Percentiles rank a stretch among this genome's conserved stretches.
These are phyloP conservation scores for Centrapalus pauciflorus DNA, from an alignment of 129 eudicot genomes.

Conservation along the genomic window DNA sequence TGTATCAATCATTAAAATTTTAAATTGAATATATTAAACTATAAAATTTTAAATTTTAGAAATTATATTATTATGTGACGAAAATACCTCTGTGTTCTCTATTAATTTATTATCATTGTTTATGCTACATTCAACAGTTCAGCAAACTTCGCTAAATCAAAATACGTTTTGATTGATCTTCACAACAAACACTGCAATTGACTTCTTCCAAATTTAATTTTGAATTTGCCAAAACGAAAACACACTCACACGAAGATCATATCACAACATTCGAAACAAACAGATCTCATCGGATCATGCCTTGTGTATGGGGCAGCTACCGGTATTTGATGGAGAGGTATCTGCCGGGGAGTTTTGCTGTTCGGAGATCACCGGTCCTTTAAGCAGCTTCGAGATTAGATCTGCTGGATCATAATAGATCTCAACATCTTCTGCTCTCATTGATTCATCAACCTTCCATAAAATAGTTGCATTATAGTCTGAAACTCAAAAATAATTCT, in stretches of 20 bases:
- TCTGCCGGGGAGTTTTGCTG: neutral
- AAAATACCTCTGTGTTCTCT: too few species aligned
- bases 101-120: too few species aligned
- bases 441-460: slow-evolving; percentile 62
- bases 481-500: neutral
- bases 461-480: neutral
- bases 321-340: neutral
- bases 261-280: neutral
- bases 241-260: slow-evolving; percentile 1
- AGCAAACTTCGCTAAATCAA: neutral
- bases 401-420: slow-evolving; percentile 84
- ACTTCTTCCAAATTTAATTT: neutral
- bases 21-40: too few species aligned
- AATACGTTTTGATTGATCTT: neutral
- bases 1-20: too few species aligned
- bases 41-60: too few species aligned
- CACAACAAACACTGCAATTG: neutral
- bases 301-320: slow-evolving; percentile 35
- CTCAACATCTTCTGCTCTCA: slow-evolving; percentile 83
- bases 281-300: neutral
- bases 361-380: slow-evolving; percentile 37
- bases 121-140: neutral
- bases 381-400: slow-evolving; percentile 58
- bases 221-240: neutral
- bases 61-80: too few species aligned